phyloP scores from a whole-genome alignment of 2,329 filamentous ascomycete genomes.

The Zasmidium cellare region DNA sequence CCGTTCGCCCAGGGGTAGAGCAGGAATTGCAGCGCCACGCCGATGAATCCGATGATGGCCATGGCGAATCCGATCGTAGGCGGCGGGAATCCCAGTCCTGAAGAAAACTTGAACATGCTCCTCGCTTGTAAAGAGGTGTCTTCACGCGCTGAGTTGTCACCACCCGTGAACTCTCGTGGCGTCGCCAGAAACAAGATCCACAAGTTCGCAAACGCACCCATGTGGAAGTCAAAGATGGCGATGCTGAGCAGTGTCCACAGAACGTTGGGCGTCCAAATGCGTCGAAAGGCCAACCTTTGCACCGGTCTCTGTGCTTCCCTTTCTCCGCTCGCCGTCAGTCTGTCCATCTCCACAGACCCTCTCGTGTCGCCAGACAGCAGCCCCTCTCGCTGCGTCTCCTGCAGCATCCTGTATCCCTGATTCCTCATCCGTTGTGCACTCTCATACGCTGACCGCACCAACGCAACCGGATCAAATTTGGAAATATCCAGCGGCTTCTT shows the following conservation, averaged over 20 bases:
- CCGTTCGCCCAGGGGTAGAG: constrained; percentile 69
- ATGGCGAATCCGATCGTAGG: constrained; percentile 74
- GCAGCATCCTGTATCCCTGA: constrained; percentile 30
- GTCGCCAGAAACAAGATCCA: constrained; percentile 78
- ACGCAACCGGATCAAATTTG: constrained; percentile 26
- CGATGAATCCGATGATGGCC: constrained; percentile 72
- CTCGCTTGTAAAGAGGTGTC: constrained; percentile 29
- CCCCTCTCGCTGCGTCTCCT: constrained; percentile 30
- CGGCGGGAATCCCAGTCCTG: constrained; percentile 73
- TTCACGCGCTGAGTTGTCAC: constrained; percentile 14
- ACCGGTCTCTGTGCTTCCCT: constrained; percentile 38
- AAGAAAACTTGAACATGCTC: constrained; percentile 61
- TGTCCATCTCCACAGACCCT: constrained; percentile 34
- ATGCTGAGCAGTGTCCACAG: constrained; percentile 61
- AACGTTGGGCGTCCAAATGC: constrained; percentile 57
- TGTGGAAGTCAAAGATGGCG: constrained; percentile 70
- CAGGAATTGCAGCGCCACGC: constrained; percentile 70
- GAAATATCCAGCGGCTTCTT: constrained; percentile 28
- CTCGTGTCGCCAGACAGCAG: constrained; percentile 31
- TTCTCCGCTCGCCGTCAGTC: constrained; percentile 37
- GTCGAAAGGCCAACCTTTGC: constrained; percentile 46
- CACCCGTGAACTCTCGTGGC: constrained; percentile 54
- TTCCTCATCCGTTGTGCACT: constrained; percentile 25
- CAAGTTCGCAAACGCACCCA: constrained; percentile 74
- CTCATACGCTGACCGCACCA: constrained; percentile 21